Percentiles rank a stretch among this genome's conserved stretches.
Conservation (phyloP, 2,329 filamentous ascomycete species). For the Bimuria novae-zelandiae region DNA sequence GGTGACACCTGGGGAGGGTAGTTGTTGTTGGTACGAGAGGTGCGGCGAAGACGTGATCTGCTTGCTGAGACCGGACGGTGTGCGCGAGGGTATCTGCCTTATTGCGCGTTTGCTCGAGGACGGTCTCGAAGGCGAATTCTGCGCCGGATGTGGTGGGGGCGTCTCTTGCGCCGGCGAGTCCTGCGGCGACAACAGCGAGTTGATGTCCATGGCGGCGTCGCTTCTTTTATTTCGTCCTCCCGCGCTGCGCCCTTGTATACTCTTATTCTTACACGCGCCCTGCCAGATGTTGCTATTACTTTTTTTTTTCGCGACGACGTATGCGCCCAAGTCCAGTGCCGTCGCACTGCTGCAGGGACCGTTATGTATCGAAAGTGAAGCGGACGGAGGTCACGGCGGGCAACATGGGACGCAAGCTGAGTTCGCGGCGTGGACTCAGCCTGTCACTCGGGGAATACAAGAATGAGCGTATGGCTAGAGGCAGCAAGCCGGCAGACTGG, state of each 20-base stretch:
- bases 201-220: constrained; percentile 52
- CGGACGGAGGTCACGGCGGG: constrained; percentile 12
- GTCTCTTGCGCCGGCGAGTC: constrained; percentile 48
- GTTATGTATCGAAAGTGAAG: constrained; percentile 17
- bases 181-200: constrained; percentile 54
- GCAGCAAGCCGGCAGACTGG: constrained; percentile 2
- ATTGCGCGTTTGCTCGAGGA: constrained; percentile 39
- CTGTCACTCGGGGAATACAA: background rate
- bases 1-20: constrained; percentile 34
- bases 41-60: constrained; percentile 42
- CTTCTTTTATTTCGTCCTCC: constrained; percentile 2
- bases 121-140: constrained; percentile 32
- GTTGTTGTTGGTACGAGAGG: constrained; percentile 43
- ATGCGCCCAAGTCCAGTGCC: constrained; percentile 4
- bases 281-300: constrained; percentile 2
- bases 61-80: constrained; percentile 52
- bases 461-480: constrained; percentile 9
- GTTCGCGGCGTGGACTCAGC: background rate
- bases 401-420: constrained; percentile 19
- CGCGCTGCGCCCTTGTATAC: background rate
- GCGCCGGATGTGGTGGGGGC: constrained; percentile 34
- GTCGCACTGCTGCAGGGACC: constrained; percentile 13
- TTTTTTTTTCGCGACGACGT: background rate
- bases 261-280: background rate
- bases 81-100: constrained; percentile 44